Conservation (phyloP, 2,329 filamentous ascomycete species). For the Exophiala phaeomuriformis region DNA sequence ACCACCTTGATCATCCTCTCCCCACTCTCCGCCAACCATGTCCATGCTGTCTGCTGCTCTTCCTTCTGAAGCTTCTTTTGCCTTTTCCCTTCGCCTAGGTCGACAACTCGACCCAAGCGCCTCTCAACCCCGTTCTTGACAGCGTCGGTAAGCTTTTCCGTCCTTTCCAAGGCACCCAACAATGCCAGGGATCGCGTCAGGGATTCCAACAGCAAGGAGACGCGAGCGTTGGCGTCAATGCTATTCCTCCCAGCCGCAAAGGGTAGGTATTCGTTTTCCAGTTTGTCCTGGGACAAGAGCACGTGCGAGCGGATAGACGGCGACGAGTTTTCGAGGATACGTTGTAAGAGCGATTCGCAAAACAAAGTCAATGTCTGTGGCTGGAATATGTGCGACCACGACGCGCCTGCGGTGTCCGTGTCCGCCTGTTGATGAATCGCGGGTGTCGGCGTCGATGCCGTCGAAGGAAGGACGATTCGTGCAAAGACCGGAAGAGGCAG, state of each 20-base stretch:
- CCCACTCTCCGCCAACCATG: conserved; percentile 38
- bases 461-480: conserved; percentile 38
- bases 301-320: conserved; percentile 34
- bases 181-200: conserved; percentile 50
- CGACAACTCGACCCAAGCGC: conserved; percentile 40
- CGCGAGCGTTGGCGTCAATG: conserved; percentile 62
- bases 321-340: conserved; percentile 41
- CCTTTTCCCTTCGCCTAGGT: conserved; percentile 36
- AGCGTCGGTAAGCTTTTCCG: conserved; percentile 37
- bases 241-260: conserved; percentile 56
- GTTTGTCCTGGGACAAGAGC: conserved; percentile 43
- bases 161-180: conserved; percentile 31
- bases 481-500: conserved; percentile 42
- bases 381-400: conserved; percentile 10
- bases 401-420: no score
- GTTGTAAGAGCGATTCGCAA: conserved; percentile 49
- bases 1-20: conserved; percentile 35
- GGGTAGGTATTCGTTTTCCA: conserved; percentile 57
- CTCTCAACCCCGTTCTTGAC: conserved; percentile 48
- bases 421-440: no score
- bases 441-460: conserved; percentile 23
- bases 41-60: conserved; percentile 31
- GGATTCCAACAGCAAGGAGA: conserved; percentile 61
- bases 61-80: conserved; percentile 35
- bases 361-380: conserved; percentile 38